Percentiles rank a stretch among this genome's conserved stretches.
These are phyloP conservation scores for Tuber calosporum DNA, from an alignment of 495 filamentous ascomycete species.

Conservation along the genomic window DNA sequence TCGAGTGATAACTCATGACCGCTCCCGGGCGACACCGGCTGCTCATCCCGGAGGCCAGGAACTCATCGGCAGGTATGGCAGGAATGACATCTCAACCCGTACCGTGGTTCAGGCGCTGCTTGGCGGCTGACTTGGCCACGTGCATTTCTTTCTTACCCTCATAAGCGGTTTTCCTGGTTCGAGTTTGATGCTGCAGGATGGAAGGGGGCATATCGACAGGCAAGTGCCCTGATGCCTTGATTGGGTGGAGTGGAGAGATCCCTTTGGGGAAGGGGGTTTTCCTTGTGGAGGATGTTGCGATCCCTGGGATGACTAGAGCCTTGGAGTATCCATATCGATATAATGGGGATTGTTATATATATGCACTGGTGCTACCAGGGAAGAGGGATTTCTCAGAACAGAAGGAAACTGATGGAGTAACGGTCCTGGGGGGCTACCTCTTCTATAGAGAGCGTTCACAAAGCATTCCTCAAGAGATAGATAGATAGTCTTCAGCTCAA, in stretches of 20 bases:
- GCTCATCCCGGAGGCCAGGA: background rate
- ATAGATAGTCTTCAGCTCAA: background rate
- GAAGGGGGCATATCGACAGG: background rate
- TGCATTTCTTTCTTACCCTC: background rate
- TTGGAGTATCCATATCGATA: background rate
- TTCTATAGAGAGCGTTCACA: background rate
- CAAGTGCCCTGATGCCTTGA: background rate
- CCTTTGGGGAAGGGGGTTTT: background rate
- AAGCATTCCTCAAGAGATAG: background rate
- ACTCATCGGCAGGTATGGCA: background rate
- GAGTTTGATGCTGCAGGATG: background rate
- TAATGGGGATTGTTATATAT: background rate
- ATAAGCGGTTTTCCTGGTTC: background rate
- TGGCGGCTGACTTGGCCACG: background rate
- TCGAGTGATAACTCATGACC: background rate
- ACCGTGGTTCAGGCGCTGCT: background rate
- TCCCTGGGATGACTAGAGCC: background rate
- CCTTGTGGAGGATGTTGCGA: background rate
- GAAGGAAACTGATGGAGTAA: background rate
- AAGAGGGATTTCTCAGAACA: background rate
- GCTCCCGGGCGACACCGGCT: no score
- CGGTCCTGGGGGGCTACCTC: background rate
- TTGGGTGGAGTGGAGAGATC: background rate
- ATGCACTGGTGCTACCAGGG: background rate
- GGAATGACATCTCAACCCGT: background rate